Evolutionary conservation across 164 flowering plant genomes (phyloP).

Genomic region (Santalum album): DNA sequence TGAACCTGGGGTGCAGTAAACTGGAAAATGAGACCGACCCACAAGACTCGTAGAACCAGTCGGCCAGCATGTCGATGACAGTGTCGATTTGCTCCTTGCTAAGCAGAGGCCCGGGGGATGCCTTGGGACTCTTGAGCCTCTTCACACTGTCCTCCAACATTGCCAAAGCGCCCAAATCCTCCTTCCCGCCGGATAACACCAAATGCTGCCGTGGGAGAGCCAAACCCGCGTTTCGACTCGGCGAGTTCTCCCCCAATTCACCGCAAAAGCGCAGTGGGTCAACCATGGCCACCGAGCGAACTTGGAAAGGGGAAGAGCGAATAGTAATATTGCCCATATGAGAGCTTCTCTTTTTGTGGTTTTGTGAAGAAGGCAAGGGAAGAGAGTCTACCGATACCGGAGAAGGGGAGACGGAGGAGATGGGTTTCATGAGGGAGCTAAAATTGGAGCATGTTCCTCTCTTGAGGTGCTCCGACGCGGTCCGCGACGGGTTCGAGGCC

Average conservation of each 20-base stretch:
- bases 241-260: background rate
- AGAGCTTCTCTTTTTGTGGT: slow-evolving; percentile 17
- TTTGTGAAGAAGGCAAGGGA: no score
- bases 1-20: slow-evolving; percentile 37
- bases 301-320: no score
- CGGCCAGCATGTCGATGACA: slow-evolving; percentile 27
- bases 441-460: slow-evolving; percentile 54
- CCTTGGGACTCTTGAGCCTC: slow-evolving; percentile 35
- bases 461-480: slow-evolving; percentile 64
- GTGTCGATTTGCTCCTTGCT: slow-evolving; percentile 31
- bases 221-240: background rate
- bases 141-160: slow-evolving; percentile 40
- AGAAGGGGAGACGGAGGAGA: slow-evolving; percentile 15
- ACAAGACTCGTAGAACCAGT: slow-evolving; percentile 36
- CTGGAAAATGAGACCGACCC: slow-evolving; percentile 34
- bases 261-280: slow-evolving; percentile 11
- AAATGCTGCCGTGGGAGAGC: slow-evolving; percentile 13
- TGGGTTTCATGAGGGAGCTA: slow-evolving; percentile 17
- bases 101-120: slow-evolving; percentile 20
- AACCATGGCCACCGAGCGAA: no score
- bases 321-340: no score
- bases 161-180: slow-evolving; percentile 37
- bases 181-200: slow-evolving; percentile 38
- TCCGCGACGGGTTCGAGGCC: slow-evolving; percentile 50
- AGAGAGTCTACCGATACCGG: no score